These are phyloP conservation scores for Rosa hybrid DNA, from an alignment of 331 rosid genomes.

Conservation along the genomic window DNA sequence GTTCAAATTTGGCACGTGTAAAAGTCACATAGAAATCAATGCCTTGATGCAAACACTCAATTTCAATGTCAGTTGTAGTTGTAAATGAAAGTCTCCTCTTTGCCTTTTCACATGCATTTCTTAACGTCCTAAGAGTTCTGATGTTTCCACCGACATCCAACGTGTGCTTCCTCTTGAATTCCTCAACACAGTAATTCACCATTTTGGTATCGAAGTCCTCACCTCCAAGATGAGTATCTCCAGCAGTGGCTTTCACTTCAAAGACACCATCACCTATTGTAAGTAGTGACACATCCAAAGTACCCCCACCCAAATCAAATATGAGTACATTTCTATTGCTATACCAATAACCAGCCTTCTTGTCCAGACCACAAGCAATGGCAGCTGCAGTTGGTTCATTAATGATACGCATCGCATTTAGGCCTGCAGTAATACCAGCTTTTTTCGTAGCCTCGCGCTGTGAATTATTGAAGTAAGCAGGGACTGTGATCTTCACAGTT, in stretches of 20 bases:
- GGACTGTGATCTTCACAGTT: conserved; percentile 1
- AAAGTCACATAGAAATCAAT: background rate
- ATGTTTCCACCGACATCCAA: background rate
- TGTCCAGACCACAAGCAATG: background rate
- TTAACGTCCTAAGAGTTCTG: background rate
- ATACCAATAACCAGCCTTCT: background rate
- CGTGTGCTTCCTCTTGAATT: background rate
- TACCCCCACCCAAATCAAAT: conserved; percentile 2
- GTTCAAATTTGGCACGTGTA: background rate
- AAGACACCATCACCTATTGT: background rate
- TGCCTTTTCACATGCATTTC: background rate
- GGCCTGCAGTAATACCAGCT: background rate
- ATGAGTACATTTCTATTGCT: conserved; percentile 1
- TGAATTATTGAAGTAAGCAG: background rate
- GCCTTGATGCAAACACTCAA: background rate
- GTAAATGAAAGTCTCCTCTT: background rate
- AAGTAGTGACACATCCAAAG: background rate
- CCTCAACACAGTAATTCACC: background rate
- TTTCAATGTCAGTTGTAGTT: background rate
- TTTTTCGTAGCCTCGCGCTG: background rate
- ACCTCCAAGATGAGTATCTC: background rate
- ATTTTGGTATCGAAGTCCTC: background rate
- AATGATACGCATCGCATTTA: background rate
- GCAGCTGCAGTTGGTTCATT: background rate
- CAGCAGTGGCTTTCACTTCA: background rate